phyloP scores from a whole-genome alignment of 495 filamentous ascomycete species.

The Tuber aestivum region DNA sequence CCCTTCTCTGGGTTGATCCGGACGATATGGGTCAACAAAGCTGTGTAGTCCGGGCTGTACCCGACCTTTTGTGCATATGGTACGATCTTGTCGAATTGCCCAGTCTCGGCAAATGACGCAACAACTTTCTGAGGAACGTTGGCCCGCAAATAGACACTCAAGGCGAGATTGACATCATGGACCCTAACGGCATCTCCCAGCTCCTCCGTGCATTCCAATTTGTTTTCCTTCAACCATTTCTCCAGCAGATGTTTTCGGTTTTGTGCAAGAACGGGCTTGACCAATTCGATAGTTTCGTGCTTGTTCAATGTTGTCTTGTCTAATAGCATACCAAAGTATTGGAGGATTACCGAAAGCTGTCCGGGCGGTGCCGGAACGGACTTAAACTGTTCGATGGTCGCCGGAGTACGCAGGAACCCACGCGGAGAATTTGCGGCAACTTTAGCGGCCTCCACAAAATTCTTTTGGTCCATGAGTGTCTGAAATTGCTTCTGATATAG shows the following conservation, averaged over 20 bases:
- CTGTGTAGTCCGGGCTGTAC: slow-evolving; percentile 87
- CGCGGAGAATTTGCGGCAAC: slow-evolving; percentile 92
- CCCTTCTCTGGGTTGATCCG: slow-evolving; percentile 90
- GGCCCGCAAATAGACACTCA: slow-evolving; percentile 79
- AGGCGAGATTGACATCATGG: slow-evolving; percentile 79
- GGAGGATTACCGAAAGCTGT: slow-evolving; percentile 85
- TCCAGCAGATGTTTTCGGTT: slow-evolving; percentile 92
- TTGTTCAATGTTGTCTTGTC: slow-evolving; percentile 91
- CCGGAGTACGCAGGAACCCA: slow-evolving; percentile 85
- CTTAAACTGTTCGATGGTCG: slow-evolving; percentile 95
- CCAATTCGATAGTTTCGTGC: slow-evolving; percentile 89
- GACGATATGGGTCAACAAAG: slow-evolving; percentile 84
- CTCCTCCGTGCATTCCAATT: slow-evolving; percentile 90
- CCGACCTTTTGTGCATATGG: slow-evolving; percentile 75
- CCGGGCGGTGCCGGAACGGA: slow-evolving; percentile 63
- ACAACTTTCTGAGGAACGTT: slow-evolving; percentile 87
- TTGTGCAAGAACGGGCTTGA: slow-evolving; percentile 83
- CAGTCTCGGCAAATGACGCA: slow-evolving; percentile 87
- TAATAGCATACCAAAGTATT: slow-evolving; percentile 95
- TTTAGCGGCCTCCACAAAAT: slow-evolving; percentile 84
- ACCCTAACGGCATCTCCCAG: slow-evolving; percentile 87
- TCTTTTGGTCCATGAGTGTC: slow-evolving; percentile 64
- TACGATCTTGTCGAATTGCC: slow-evolving; percentile 92
- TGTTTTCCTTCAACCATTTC: slow-evolving; percentile 95
- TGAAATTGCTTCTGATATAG: slow-evolving; percentile 92